Percentiles rank a stretch among this genome's conserved stretches.
Evolutionary conservation across 805 yeast species (phyloP).

Genomic region (Metschnikowia santaceciliae): DNA sequence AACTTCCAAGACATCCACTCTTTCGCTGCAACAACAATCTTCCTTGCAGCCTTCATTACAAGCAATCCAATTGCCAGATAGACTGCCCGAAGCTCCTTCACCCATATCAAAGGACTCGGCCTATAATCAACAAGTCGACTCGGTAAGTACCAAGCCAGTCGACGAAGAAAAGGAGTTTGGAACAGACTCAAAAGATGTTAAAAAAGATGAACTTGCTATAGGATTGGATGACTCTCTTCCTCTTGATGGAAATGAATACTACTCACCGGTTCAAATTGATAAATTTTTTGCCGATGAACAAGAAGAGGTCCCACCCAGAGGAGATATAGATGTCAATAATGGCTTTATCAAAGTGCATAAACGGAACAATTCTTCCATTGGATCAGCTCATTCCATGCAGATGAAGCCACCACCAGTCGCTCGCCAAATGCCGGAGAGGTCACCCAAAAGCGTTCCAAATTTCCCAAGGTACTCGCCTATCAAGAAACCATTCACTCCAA

Average conservation of each 20-base stretch:
- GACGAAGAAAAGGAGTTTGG: neutral
- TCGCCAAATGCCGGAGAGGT: neutral
- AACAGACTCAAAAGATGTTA: neutral
- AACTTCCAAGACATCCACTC: neutral
- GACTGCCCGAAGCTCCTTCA: conserved; percentile 4
- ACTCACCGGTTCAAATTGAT: conserved; percentile 14
- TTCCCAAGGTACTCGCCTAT: neutral
- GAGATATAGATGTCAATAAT: conserved; percentile 13
- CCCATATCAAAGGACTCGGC: conserved; percentile 1
- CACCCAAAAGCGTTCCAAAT: neutral
- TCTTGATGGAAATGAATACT: neutral
- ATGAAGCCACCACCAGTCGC: neutral
- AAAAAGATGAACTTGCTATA: neutral
- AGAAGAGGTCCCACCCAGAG: conserved; percentile 18
- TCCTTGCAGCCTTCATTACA: neutral
- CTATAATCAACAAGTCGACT: neutral
- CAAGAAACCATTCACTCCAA: neutral
- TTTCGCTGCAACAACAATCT: neutral
- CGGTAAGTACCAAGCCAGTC: neutral
- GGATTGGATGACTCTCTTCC: neutral
- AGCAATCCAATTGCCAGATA: neutral
- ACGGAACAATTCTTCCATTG: conserved; percentile 9
- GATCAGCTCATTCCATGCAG: conserved; percentile 8
- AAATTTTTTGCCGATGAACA: conserved; percentile 15
- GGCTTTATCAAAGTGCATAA: conserved; percentile 12